Evolutionary conservation across 116 monocot genomes (phyloP).

Genomic region (Posidonia oceanica): DNA sequence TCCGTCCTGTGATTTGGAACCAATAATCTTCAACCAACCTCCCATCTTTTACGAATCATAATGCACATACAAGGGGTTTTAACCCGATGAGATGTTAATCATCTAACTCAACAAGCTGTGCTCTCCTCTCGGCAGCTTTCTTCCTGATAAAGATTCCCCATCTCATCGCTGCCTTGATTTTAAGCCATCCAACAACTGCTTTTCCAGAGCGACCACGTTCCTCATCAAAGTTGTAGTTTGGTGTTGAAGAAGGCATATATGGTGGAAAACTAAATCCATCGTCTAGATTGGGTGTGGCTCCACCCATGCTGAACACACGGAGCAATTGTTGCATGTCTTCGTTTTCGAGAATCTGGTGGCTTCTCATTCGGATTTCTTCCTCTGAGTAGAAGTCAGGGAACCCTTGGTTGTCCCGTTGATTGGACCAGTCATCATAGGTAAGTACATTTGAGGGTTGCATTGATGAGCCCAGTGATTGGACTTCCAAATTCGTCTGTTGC

Average conservation of each 20-base stretch:
- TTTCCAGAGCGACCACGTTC: slow-evolving; percentile 53
- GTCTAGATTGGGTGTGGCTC: slow-evolving; percentile 30
- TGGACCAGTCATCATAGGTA: slow-evolving; percentile 34
- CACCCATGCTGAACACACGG: slow-evolving; percentile 50
- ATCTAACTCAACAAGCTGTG: slow-evolving; percentile 68
- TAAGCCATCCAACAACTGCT: slow-evolving; percentile 92
- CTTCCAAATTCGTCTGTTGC: slow-evolving; percentile 20
- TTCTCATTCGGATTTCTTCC: slow-evolving; percentile 62
- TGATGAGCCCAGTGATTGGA: slow-evolving; percentile 13
- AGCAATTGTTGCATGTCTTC: slow-evolving; percentile 88
- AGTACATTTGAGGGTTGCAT: slow-evolving; percentile 9
- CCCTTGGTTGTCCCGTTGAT: slow-evolving; percentile 10
- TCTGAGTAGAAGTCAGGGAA: slow-evolving; percentile 29
- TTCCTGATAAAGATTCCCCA: slow-evolving; percentile 92
- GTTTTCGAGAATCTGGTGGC: slow-evolving; percentile 72
- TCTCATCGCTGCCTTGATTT: slow-evolving; percentile 86
- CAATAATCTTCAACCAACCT: no score
- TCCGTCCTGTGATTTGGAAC: no score
- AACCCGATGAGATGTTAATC: slow-evolving; percentile 9
- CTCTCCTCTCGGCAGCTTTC: slow-evolving; percentile 63
- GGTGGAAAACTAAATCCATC: slow-evolving; percentile 27
- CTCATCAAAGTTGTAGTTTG: slow-evolving; percentile 36
- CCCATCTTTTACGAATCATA: no score
- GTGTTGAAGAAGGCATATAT: slow-evolving; percentile 37
- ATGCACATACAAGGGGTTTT: background rate